Evolutionary conservation across 176 grass and related monocot genomes (phyloP).

Genomic region (Triticum turgidum): DNA sequence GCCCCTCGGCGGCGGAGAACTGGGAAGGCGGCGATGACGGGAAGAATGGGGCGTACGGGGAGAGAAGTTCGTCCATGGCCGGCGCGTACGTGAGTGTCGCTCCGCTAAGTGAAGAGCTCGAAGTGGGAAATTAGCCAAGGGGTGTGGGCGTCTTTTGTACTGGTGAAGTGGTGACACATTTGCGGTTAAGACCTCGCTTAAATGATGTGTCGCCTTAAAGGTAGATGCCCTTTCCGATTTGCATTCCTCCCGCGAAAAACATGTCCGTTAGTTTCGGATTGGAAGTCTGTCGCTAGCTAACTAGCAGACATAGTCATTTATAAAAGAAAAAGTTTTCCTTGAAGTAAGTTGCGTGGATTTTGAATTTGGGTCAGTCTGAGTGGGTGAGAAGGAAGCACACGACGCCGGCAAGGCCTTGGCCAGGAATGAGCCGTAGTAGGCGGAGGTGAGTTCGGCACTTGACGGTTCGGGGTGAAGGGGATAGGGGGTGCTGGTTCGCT

Average conservation of each 20-base stretch:
- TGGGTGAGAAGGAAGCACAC: too few relatives aligned
- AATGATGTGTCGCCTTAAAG: background rate
- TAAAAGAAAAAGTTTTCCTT: too few relatives aligned
- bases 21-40: background rate
- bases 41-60: background rate
- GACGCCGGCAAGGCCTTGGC: too few relatives aligned
- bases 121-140: background rate
- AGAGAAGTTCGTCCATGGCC: conserved; percentile 20
- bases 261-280: background rate
- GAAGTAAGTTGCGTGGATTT: too few relatives aligned
- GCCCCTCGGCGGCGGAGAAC: background rate
- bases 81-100: background rate
- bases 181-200: background rate
- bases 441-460: too few relatives aligned
- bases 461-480: too few relatives aligned
- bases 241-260: background rate
- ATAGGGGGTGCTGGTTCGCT: too few relatives aligned
- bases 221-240: background rate
- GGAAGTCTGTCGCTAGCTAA: background rate
- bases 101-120: background rate
- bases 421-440: too few relatives aligned
- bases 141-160: background rate
- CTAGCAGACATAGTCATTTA: background rate
- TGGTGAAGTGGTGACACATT: background rate
- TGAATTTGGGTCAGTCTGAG: too few relatives aligned